phyloP scores from a whole-genome alignment of 176 grass and related monocot species.

The Tillandsia leiboldiana region DNA sequence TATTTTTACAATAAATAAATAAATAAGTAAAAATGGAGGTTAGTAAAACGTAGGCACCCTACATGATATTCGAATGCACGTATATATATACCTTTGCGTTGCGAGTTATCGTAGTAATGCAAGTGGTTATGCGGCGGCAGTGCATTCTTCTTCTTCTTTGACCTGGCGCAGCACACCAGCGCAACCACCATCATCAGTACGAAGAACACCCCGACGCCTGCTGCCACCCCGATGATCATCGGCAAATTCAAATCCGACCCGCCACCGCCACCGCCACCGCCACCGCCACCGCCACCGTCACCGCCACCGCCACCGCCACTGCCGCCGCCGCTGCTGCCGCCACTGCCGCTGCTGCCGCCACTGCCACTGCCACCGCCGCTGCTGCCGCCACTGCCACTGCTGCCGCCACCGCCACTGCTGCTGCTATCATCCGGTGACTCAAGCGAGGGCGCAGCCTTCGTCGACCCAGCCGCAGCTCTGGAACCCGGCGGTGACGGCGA shows the following conservation, averaged over 20 bases:
- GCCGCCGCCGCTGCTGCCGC: neutral
- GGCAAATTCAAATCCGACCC: neutral
- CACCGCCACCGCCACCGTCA: neutral
- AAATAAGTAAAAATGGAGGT: too few species aligned
- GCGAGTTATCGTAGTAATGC: slow-evolving; percentile 29
- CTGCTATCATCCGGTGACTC: neutral
- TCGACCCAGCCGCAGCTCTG: neutral
- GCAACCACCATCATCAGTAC: slow-evolving; percentile 31
- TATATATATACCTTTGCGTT: slow-evolving; percentile 19
- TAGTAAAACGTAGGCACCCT: neutral
- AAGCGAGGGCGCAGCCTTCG: neutral
- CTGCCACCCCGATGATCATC: slow-evolving; percentile 22
- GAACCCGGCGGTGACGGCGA: slow-evolving; percentile 1
- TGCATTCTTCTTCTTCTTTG: slow-evolving; percentile 32
- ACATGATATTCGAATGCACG: neutral
- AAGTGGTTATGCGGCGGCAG: slow-evolving; percentile 11
- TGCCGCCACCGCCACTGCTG: neutral
- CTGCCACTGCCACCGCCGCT: too few species aligned
- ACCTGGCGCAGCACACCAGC: slow-evolving; percentile 41
- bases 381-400: neutral
- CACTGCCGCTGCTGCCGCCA: neutral
- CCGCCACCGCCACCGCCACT: too few species aligned
- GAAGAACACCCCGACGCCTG: slow-evolving; percentile 30
- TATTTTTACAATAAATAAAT: too few species aligned
- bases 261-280: neutral